A percentile compares a stretch with the other conserved stretches of the same genome.
These are phyloP conservation scores for Eragrostis curvula DNA, from an alignment of 176 grass and related monocot genomes.

Conservation along the genomic window DNA sequence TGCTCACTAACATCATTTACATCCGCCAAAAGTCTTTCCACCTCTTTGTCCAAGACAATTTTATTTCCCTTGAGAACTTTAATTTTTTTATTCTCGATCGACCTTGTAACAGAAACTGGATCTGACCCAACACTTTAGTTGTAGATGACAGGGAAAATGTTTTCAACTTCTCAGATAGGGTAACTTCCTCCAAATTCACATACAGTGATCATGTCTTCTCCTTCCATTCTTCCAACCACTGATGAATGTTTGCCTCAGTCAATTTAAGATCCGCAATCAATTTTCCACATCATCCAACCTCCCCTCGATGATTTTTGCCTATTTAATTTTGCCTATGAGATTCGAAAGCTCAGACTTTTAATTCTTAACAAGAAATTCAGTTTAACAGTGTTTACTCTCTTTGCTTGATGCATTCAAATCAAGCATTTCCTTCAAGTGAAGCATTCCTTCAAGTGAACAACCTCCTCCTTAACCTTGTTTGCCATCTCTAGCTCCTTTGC, in stretches of 20 bases:
- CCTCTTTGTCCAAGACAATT: conserved; percentile 65
- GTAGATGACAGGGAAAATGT: conserved; percentile 53
- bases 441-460: conserved; percentile 59
- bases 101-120: conserved; percentile 52
- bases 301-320: conserved; percentile 52
- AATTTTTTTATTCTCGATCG: conserved; percentile 78
- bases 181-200: conserved; percentile 59
- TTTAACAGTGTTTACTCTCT: conserved; percentile 72
- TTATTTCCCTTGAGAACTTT: conserved; percentile 61
- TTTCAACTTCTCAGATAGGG: conserved; percentile 69
- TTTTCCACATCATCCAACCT: conserved; percentile 63
- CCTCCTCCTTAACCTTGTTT: conserved; percentile 68
- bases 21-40: conserved; percentile 61
- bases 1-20: conserved; percentile 57
- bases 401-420: conserved; percentile 58
- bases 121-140: conserved; percentile 51
- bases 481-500: conserved; percentile 60
- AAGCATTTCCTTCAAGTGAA: conserved; percentile 69
- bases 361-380: conserved; percentile 59
- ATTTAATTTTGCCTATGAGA: conserved; percentile 67
- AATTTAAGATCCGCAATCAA: conserved; percentile 55
- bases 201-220: conserved; percentile 60
- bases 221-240: conserved; percentile 78
- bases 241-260: conserved; percentile 46
- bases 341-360: conserved; percentile 59